phyloP scores from a whole-genome alignment of 2,329 filamentous ascomycete genomes.

The Diplocarpon rosae region DNA sequence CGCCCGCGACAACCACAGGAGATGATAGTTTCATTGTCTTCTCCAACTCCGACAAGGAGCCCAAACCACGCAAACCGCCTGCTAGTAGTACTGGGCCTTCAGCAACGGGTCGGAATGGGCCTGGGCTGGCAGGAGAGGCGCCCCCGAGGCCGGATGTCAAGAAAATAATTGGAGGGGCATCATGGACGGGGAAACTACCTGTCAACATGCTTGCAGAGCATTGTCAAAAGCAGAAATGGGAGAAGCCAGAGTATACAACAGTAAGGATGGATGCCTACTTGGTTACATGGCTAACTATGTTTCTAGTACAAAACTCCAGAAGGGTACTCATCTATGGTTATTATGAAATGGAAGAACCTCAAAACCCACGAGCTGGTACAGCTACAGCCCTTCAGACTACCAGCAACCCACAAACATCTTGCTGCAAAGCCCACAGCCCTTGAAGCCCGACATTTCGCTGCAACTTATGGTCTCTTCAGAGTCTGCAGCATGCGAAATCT shows the following conservation, averaged over 20 bases:
- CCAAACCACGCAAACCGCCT: slow-evolving; percentile 25
- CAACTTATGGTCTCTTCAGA: slow-evolving; percentile 81
- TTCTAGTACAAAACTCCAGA: slow-evolving; percentile 52
- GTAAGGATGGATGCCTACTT: slow-evolving; percentile 31
- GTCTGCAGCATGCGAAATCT: slow-evolving; percentile 94
- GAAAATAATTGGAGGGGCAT: slow-evolving; percentile 84
- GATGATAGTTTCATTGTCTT: slow-evolving; percentile 46
- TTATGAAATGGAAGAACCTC: slow-evolving; percentile 60
- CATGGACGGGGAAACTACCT: slow-evolving; percentile 94
- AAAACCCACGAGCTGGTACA: slow-evolving; percentile 72
- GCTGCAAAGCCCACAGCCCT: slow-evolving; percentile 68
- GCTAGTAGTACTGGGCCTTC: slow-evolving; percentile 9
- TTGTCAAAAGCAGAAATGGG: slow-evolving; percentile 93
- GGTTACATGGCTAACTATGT: background rate
- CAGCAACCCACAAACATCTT: slow-evolving; percentile 63
- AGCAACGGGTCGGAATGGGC: slow-evolving; percentile 17
- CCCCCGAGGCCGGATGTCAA: slow-evolving; percentile 47
- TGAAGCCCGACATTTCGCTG: slow-evolving; percentile 87
- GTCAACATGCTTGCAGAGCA: slow-evolving; percentile 90
- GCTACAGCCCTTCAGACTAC: slow-evolving; percentile 74
- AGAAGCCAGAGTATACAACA: slow-evolving; percentile 83
- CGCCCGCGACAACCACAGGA: slow-evolving; percentile 20
- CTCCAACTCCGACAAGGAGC: slow-evolving; percentile 45
- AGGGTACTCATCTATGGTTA: slow-evolving; percentile 71
- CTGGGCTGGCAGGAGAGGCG: slow-evolving; percentile 23